Evolutionary conservation across 2,329 filamentous ascomycete genomes (phyloP).

Genomic region (Alternaria ventricosa): DNA sequence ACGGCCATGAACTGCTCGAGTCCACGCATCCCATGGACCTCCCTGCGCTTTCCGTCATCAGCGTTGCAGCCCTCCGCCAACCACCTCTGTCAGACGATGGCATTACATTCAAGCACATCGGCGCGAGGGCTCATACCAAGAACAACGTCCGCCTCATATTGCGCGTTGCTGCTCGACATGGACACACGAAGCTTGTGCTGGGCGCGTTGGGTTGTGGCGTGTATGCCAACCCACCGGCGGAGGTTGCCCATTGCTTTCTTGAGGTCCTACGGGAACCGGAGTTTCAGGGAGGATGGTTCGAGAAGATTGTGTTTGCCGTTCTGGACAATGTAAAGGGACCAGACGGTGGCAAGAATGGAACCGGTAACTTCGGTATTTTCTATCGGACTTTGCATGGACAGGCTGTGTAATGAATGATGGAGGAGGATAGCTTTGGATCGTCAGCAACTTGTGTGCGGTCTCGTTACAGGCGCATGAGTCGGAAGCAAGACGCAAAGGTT

Average conservation of each 20-base stretch:
- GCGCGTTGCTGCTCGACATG: conserved; percentile 63
- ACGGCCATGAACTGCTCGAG: conserved; percentile 57
- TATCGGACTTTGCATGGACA: conserved; percentile 34
- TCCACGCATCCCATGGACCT: conserved; percentile 41
- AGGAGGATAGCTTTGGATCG: not conserved
- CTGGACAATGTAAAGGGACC: conserved; percentile 47
- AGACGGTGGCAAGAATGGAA: conserved; percentile 39
- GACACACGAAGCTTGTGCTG: conserved; percentile 67
- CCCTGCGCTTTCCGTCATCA: conserved; percentile 66
- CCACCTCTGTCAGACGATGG: conserved; percentile 44
- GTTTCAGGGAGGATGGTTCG: conserved; percentile 70
- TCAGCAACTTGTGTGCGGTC: not conserved
- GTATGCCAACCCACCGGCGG: conserved; percentile 66
- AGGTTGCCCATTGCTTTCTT: conserved; percentile 68
- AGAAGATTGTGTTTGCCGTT: conserved; percentile 70
- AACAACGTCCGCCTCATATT: conserved; percentile 68
- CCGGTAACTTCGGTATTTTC: conserved; percentile 61
- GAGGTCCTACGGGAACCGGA: conserved; percentile 67
- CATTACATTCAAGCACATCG: conserved; percentile 21
- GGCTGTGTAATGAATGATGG: conserved; percentile 18
- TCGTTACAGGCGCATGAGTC: not conserved
- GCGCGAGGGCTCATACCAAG: conserved; percentile 63
- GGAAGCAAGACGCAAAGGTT: not conserved
- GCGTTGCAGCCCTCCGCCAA: conserved; percentile 62
- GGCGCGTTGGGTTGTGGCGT: conserved; percentile 74